These are phyloP conservation scores for Saccharomycopsis sp. DNA, from an alignment of 805 yeast species.

Conservation along the genomic window DNA sequence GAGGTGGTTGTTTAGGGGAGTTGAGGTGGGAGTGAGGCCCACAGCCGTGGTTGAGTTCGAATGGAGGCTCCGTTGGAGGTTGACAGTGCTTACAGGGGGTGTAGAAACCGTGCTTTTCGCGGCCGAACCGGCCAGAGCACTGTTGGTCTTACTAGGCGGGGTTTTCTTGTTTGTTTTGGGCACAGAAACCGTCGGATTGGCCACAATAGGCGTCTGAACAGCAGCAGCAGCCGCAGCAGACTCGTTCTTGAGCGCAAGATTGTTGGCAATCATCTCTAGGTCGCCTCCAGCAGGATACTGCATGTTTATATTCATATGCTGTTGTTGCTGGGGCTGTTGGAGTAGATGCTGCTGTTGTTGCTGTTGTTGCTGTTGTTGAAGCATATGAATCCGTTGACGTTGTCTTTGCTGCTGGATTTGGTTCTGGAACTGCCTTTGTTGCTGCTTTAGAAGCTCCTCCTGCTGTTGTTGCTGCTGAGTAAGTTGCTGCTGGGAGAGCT, in stretches of 20 bases:
- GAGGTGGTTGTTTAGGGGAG: background rate
- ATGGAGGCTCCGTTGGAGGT: background rate
- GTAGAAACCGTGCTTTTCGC: slow-evolving; percentile 12
- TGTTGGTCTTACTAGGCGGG: background rate
- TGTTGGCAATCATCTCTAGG: background rate
- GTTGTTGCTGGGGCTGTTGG: background rate
- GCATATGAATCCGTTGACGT: slow-evolving; percentile 1
- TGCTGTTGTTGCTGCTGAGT: slow-evolving; percentile 7
- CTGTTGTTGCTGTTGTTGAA: background rate
- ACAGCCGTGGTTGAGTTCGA: background rate
- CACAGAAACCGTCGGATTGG: no score
- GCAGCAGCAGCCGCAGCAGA: slow-evolving; percentile 1
- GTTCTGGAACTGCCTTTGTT: background rate
- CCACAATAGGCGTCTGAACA: background rate
- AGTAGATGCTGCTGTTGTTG: background rate
- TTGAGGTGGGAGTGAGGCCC: background rate
- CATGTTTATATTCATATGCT: background rate
- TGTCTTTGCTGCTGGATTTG: slow-evolving; percentile 1
- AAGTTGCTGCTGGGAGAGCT: background rate
- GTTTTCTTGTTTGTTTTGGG: background rate
- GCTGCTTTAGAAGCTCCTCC: background rate
- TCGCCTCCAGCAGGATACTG: background rate
- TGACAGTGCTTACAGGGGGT: slow-evolving; percentile 1
- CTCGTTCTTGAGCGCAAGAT: slow-evolving; percentile 1
- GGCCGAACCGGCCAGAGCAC: no score